phyloP scores from a whole-genome alignment of 2,329 filamentous ascomycete genomes.

The Nannizzia gypsea region DNA sequence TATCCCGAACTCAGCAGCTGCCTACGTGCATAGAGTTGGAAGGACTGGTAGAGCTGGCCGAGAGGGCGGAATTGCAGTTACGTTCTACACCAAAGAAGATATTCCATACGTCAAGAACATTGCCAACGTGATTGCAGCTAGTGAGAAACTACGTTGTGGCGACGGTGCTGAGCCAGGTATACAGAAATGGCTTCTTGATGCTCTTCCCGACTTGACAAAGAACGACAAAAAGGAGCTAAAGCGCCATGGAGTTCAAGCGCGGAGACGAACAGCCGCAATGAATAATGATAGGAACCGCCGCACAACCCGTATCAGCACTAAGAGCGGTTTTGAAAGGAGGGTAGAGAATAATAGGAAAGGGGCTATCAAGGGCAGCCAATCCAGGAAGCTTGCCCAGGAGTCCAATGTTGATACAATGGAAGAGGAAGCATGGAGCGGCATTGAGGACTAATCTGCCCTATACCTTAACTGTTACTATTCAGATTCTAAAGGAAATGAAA shows the following conservation, averaged over 20 bases:
- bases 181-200: conserved; percentile 77
- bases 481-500: not conserved
- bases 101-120: conserved; percentile 81
- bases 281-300: conserved; percentile 32
- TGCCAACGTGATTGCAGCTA: conserved; percentile 79
- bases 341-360: conserved; percentile 37
- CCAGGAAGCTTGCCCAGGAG: conserved; percentile 20
- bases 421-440: conserved; percentile 28
- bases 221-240: conserved; percentile 72
- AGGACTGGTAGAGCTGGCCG: conserved; percentile 81
- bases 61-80: conserved; percentile 78
- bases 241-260: conserved; percentile 65
- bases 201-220: conserved; percentile 73
- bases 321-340: conserved; percentile 39
- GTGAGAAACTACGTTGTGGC: conserved; percentile 54
- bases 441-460: conserved; percentile 25
- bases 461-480: not conserved
- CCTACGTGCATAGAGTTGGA: conserved; percentile 87
- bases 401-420: conserved; percentile 15
- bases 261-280: conserved; percentile 35
- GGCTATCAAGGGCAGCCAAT: conserved; percentile 33
- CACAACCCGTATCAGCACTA: conserved; percentile 59
- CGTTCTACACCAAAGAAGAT: conserved; percentile 91
- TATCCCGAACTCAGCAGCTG: conserved; percentile 77
- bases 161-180: conserved; percentile 47